These are phyloP conservation scores for Tripterygium wilfordii DNA, from an alignment of 177 flowering plant genomes.

Conservation along the genomic window DNA sequence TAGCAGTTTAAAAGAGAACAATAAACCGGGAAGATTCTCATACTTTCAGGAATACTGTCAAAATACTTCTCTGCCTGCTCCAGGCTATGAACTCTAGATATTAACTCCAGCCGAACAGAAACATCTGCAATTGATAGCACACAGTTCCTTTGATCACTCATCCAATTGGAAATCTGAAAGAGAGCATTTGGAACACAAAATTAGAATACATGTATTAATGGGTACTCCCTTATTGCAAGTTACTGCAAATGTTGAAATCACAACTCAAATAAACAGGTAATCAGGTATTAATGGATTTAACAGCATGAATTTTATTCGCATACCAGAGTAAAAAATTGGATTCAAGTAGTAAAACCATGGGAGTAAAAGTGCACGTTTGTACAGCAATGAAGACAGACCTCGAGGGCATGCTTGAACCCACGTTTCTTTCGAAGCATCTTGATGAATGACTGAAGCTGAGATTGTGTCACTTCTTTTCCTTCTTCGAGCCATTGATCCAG, in stretches of 20 bases:
- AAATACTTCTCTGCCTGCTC: slow-evolving; percentile 27
- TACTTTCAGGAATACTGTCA: slow-evolving; percentile 9
- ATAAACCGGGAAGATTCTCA: slow-evolving; percentile 10
- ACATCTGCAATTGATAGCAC: slow-evolving; percentile 11
- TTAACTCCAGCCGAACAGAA: slow-evolving; percentile 22
- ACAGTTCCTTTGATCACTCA: slow-evolving; percentile 10
- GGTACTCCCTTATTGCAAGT: too few relatives aligned
- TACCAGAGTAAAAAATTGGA: background rate
- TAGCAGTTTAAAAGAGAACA: slow-evolving; percentile 29
- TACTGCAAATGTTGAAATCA: background rate
- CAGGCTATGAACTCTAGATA: slow-evolving; percentile 24
- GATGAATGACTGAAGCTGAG: slow-evolving; percentile 2
- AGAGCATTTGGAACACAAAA: too few relatives aligned
- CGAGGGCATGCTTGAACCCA: slow-evolving; percentile 16
- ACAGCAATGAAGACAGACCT: slow-evolving; percentile 1
- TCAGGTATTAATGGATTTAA: background rate
- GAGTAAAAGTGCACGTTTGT: background rate
- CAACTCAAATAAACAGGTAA: background rate
- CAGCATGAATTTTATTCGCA: too few relatives aligned
- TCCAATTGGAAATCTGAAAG: slow-evolving; percentile 30
- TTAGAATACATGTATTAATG: too few relatives aligned
- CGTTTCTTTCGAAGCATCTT: slow-evolving; percentile 2
- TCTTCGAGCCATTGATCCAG: slow-evolving; percentile 17
- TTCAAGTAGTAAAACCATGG: background rate
- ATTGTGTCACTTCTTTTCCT: slow-evolving; percentile 8